Base-by-base conservation (phyloP, 2,329 filamentous ascomycete species). In the Penicillium sp. region DNA sequence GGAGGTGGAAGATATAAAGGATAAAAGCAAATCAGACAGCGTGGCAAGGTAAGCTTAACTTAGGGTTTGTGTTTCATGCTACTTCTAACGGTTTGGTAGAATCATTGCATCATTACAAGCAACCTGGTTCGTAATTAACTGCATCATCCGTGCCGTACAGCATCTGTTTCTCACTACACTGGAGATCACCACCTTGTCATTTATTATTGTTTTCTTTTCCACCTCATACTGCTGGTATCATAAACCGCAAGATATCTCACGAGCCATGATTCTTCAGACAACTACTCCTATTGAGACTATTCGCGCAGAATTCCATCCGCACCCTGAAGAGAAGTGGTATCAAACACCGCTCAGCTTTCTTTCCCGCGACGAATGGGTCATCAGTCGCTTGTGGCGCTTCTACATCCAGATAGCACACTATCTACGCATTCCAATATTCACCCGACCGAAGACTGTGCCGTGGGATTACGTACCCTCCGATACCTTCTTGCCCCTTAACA, bases 181-280 rank as follows among this genome's bases (percentile, higher is more conserved):
- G 9, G 53, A 59, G 27, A 46, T 59, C 31, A 59, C 57, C 5
- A 53, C 53, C 4, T 13, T 59, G 26, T 56, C 57, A 3, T 56
- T 54, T 22, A 59, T 56, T 29, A 6, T 59, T 3, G 31, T 53
- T 16, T 59, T 56, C 35, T 48, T 56, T 29, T 26, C 43, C 33
- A 59, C 50, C 33, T 59, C 53, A 16, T 56, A 48, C 47, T 56
- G 45, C 50, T 59, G 50, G 57, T 13, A 47, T 5, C 1, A 53
- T 21, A 59, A 59, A 33, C 53, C 57, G 5, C 31, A 43, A 41
- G 50, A 54, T 26, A 35, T 55, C 29, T 19, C 16, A 24, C 31
- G 48, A 31, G 43, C 44, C 22, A 48, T 48, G 2, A 48, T 48
- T 5, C 24, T 52, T 6, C 24, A 51, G 3, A 21, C 29, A 11